These are phyloP conservation scores for Viola odorata DNA, from an alignment of 345 rosid species.

Conservation along the genomic window DNA sequence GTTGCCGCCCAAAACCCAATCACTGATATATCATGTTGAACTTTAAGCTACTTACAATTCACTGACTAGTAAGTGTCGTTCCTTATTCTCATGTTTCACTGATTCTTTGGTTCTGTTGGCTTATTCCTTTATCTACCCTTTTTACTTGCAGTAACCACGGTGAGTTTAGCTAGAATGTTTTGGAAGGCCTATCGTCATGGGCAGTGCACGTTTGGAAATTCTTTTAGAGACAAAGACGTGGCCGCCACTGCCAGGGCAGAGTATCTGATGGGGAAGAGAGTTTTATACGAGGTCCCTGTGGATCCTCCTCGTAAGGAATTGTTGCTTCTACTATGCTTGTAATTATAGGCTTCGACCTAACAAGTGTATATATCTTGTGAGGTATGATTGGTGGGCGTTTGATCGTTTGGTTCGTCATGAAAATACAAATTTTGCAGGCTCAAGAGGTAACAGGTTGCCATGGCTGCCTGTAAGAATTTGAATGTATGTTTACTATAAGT, in stretches of 20 bases:
- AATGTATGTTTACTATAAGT: too few relatives aligned
- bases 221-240: slow-evolving; percentile 5
- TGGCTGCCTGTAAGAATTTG: too few relatives aligned
- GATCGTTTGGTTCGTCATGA: not conserved
- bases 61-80: slow-evolving; percentile 11
- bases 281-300: not conserved
- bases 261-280: slow-evolving; percentile 7
- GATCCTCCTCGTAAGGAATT: not conserved
- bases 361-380: slow-evolving; percentile 19
- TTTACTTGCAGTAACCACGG: not conserved
- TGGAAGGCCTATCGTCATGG: slow-evolving; percentile 8
- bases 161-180: slow-evolving; percentile 8
- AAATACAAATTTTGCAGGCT: too few relatives aligned
- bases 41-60: slow-evolving; percentile 17
- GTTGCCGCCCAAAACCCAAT: slow-evolving; percentile 33
- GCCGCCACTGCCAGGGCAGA: slow-evolving; percentile 12
- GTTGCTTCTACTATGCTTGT: not conserved
- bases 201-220: slow-evolving; percentile 8
- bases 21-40: slow-evolving; percentile 36
- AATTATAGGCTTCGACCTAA: slow-evolving; percentile 12
- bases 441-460: too few relatives aligned
- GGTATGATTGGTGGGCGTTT: slow-evolving; percentile 11
- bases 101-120: not conserved
- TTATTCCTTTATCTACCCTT: not conserved
- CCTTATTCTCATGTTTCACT: not conserved